Percentiles rank a stretch among this genome's conserved stretches.
Conservation (phyloP, 331 rosid genomes). For the Pyracantha coccinea region DNA sequence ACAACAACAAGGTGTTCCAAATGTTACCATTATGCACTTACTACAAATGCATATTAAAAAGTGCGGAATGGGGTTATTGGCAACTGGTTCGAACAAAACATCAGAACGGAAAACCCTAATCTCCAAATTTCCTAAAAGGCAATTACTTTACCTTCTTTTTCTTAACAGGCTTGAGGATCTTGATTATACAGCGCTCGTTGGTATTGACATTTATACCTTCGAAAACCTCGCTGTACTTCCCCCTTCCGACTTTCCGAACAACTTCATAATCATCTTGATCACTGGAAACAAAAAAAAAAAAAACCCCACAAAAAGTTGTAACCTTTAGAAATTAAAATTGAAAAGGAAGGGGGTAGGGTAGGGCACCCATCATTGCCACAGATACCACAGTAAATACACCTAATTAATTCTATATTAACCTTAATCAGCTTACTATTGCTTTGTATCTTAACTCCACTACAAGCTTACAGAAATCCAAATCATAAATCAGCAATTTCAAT, state of each 20-base stretch:
- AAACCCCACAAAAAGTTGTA: neutral
- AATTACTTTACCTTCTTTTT: slow-evolving; percentile 59
- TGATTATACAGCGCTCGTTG: slow-evolving; percentile 83
- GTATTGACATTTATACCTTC: slow-evolving; percentile 80
- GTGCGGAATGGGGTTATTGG: neutral
- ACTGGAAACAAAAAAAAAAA: slow-evolving; percentile 25
- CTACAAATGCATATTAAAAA: neutral
- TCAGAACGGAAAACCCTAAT: neutral
- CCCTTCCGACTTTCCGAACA: slow-evolving; percentile 88
- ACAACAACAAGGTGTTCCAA: slow-evolving; percentile 4
- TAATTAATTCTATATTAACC: neutral
- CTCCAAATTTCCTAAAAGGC: neutral
- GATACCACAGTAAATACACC: neutral
- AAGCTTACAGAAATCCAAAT: neutral
- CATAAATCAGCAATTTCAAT: neutral
- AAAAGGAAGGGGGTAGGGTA: neutral
- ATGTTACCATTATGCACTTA: neutral
- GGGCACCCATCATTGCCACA: neutral
- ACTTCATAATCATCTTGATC: slow-evolving; percentile 94
- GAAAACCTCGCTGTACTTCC: slow-evolving; percentile 90
- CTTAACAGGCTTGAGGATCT: slow-evolving; percentile 94
- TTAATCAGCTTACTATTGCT: neutral
- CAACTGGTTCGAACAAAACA: neutral
- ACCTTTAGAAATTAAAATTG: neutral
- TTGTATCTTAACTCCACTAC: neutral